Evolutionary conservation across 768 basidiomycete species (phyloP).

Genomic region (Pisolithus tinctorius): DNA sequence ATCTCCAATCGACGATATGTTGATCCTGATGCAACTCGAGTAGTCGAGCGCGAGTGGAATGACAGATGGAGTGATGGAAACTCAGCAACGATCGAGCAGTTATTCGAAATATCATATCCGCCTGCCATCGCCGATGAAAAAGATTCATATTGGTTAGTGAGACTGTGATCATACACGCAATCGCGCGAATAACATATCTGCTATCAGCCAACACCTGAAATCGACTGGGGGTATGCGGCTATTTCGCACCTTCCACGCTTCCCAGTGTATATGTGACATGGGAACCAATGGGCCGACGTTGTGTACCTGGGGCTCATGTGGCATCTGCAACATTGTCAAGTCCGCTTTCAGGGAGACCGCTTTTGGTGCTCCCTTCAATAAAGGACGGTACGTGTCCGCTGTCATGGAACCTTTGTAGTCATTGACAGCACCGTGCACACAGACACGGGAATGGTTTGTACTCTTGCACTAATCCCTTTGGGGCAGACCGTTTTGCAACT

Average conservation of each 20-base stretch:
- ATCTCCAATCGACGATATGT: slow-evolving; percentile 7
- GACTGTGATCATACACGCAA: not conserved
- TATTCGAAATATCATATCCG: slow-evolving; percentile 44
- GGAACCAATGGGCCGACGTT: slow-evolving; percentile 44
- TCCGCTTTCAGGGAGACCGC: slow-evolving; percentile 52
- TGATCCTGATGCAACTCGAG: slow-evolving; percentile 30
- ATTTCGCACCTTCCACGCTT: slow-evolving; percentile 55
- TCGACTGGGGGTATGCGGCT: slow-evolving; percentile 33
- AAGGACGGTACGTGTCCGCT: slow-evolving; percentile 40
- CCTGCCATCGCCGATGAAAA: slow-evolving; percentile 29
- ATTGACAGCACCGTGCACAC: not conserved
- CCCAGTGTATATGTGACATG: slow-evolving; percentile 65
- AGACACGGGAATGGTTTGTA: slow-evolving; percentile 62
- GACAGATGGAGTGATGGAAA: slow-evolving; percentile 27
- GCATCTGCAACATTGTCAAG: slow-evolving; percentile 54
- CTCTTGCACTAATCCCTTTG: slow-evolving; percentile 51
- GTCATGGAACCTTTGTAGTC: not conserved
- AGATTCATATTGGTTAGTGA: slow-evolving; percentile 41
- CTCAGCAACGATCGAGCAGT: slow-evolving; percentile 42
- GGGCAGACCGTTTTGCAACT: slow-evolving; percentile 55
- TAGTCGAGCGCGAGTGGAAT: slow-evolving; percentile 51
- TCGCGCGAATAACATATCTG: slow-evolving; percentile 3
- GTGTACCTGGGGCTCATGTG: slow-evolving; percentile 58
- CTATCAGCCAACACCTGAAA: slow-evolving; percentile 26
- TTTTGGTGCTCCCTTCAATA: slow-evolving; percentile 46